A percentile compares a stretch with the other conserved stretches of the same genome.
phyloP scores from a whole-genome alignment of 73 alveolate species.

The Tetrahymena malaccensis region DNA sequence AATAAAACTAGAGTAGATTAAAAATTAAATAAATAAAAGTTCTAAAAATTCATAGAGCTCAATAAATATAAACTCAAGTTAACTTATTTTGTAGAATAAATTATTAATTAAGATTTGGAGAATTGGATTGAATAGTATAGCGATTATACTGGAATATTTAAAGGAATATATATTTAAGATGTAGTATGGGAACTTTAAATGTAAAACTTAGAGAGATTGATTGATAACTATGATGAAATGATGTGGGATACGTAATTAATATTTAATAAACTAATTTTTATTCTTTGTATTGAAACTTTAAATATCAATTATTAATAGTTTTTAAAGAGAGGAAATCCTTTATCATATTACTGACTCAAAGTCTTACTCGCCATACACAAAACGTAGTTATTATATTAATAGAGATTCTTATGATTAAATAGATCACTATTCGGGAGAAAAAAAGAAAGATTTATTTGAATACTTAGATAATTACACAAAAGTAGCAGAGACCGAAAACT shows the following conservation, averaged over 20 bases:
- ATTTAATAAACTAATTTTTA: not conserved
- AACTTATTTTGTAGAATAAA: not conserved
- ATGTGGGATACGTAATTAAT: not conserved
- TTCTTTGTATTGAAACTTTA: no score
- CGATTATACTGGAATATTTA: not conserved
- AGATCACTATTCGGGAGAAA: not conserved
- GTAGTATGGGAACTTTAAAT: not conserved
- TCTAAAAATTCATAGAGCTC: not conserved
- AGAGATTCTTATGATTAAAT: not conserved
- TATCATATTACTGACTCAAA: not conserved
- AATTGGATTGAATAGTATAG: not conserved
- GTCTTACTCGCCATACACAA: not conserved
- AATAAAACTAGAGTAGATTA: not conserved
- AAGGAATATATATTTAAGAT: not conserved
- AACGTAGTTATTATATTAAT: not conserved
- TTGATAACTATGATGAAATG: not conserved
- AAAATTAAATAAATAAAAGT: not conserved
- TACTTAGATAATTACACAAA: not conserved
- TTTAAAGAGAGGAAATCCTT: not conserved
- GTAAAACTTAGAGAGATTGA: not conserved
- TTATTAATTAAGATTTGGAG: not conserved
- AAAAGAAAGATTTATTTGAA: not conserved
- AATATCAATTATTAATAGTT: not conserved
- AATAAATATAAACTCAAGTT: not conserved
- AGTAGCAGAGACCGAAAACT: not conserved